phyloP scores from a whole-genome alignment of 2,329 filamentous ascomycete genomes.

The Pseudogymnoascus verrucosus region DNA sequence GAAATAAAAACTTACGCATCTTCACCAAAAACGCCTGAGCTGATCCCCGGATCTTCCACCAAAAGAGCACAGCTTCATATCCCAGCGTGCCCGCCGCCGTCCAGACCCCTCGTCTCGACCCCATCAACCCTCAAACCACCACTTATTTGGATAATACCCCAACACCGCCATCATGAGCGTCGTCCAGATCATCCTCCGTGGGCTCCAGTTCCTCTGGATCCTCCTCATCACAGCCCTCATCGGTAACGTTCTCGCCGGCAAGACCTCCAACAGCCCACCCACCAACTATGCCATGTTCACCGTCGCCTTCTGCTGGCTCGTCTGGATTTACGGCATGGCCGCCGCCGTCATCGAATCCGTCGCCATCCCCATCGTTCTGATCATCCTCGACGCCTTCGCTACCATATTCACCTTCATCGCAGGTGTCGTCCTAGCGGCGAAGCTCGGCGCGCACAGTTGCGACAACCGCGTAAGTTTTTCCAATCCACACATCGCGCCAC shows the following conservation, averaged over 20 bases:
- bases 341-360: conserved; percentile 46
- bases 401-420: conserved; percentile 60
- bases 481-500: not conserved
- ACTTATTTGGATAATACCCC: not conserved
- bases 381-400: conserved; percentile 50
- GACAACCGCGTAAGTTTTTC: conserved; percentile 42
- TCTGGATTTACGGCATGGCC: conserved; percentile 53
- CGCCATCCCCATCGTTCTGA: conserved; percentile 42
- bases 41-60: not conserved
- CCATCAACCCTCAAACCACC: not conserved
- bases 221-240: conserved; percentile 25
- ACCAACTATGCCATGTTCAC: conserved; percentile 59
- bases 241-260: conserved; percentile 36
- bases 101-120: conserved; percentile 2
- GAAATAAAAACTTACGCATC: not conserved
- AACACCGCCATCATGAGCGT: conserved; percentile 15
- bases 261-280: conserved; percentile 54
- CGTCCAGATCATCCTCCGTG: conserved; percentile 20
- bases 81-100: not conserved
- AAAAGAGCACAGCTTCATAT: conserved; percentile 7
- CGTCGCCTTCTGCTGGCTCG: conserved; percentile 56
- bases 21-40: not conserved
- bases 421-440: conserved; percentile 62
- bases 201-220: conserved; percentile 23
- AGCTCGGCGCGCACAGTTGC: conserved; percentile 63